Base-by-base conservation (phyloP, 2,329 filamentous ascomycete genomes). In the Coniochaeta ligniaria region DNA sequence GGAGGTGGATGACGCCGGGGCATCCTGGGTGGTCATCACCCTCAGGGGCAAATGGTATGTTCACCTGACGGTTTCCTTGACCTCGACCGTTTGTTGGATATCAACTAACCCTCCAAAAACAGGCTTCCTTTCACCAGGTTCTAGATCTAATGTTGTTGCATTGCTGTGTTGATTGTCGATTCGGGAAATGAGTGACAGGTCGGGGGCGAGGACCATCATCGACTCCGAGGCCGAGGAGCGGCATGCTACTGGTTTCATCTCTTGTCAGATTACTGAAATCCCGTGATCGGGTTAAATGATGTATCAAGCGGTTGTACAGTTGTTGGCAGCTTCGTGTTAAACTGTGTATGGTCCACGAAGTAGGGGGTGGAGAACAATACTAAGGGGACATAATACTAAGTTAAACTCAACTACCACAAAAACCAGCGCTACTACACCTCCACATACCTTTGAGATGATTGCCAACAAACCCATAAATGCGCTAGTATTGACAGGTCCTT, bases 1-100 rank as follows among this genome's bases (percentile, higher is more conserved):
- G 83, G 94, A 98, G 83, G 87, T 88, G 1, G 94, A 97, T 72
- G 86, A 89, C 63, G 84, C 90, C 68, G 93, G 92, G 4, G 83
- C 84, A 59, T 80, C 88, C 7, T 96, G 92, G 92, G 92, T 89
- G 4, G 86, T 92, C 67, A 96, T 96, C 66, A 93, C 90, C 2
- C 70, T 93, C 68, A 84, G 88, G 67, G 91, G 91, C 31, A 95
- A 95, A 79, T 95, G 91, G 91, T 57, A 11, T 11, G 31, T 28
- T 7, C 31, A 45, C 57, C n/a, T 31, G 2, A 38, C 17, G 12
- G 28, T 45, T 54, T 17, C 31, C 7, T 36, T 36, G 33, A 7
- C 36, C 36, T 20, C 60, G 26, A 17, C 28, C 6, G 33, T 9
- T 52, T 36, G n/a, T 33, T 33, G 33, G 3, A 12, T 14, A 45